Conservation (phyloP, 805 yeast species). For the Sugiyamaella chiloensis region DNA sequence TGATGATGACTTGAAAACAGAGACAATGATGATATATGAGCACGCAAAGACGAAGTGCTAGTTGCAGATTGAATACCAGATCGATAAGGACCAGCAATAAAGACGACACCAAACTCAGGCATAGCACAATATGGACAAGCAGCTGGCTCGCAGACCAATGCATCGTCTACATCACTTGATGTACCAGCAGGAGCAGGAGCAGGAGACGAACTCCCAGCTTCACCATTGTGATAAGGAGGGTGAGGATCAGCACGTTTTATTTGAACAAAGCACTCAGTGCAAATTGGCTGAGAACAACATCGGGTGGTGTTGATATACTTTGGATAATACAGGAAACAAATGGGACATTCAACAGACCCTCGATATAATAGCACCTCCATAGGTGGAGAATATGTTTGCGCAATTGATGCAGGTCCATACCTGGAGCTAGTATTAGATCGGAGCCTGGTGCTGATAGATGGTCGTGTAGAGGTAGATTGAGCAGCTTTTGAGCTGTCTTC, state of each 20-base stretch:
- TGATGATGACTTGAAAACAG: slow-evolving; percentile 11
- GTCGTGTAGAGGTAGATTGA: not conserved
- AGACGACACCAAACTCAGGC: slow-evolving; percentile 79
- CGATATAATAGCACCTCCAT: slow-evolving; percentile 61
- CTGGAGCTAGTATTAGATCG: slow-evolving; percentile 22
- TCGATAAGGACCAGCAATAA: slow-evolving; percentile 64
- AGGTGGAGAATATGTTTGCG: slow-evolving; percentile 9
- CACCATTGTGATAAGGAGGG: slow-evolving; percentile 66
- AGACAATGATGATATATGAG: slow-evolving; percentile 10
- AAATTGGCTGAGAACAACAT: slow-evolving; percentile 90
- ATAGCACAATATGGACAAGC: slow-evolving; percentile 92
- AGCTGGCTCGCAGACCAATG: slow-evolving; percentile 78
- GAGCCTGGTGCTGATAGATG: slow-evolving; percentile 16
- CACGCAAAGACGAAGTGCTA: slow-evolving; percentile 13
- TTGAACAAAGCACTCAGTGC: slow-evolving; percentile 96
- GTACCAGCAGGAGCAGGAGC: slow-evolving; percentile 28
- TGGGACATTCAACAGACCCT: slow-evolving; percentile 82
- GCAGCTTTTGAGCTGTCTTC: slow-evolving; percentile 2
- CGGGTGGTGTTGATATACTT: slow-evolving; percentile 70
- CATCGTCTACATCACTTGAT: slow-evolving; percentile 21
- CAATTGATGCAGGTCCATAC: slow-evolving; percentile 9
- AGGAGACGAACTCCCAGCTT: slow-evolving; percentile 23
- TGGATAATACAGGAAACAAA: slow-evolving; percentile 87
- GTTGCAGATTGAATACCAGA: slow-evolving; percentile 31
- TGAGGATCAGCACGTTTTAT: slow-evolving; percentile 90